Conservation (phyloP, 441 rosid genomes). For the Erysimum cheiri region DNA sequence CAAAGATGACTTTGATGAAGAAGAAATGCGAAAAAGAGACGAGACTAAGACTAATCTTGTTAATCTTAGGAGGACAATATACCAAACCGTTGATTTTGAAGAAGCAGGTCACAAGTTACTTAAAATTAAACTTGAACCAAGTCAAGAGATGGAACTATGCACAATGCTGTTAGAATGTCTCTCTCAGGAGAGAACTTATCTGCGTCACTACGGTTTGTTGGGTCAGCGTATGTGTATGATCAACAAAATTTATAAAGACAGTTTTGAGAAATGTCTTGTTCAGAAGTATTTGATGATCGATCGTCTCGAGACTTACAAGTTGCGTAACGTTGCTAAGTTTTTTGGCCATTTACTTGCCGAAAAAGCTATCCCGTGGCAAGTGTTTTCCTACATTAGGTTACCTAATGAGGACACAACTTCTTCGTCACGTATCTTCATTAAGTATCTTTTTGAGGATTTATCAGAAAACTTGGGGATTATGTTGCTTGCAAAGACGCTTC, state of each 20-base stretch:
- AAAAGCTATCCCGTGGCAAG: conserved; percentile 87
- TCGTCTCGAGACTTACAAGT: conserved; percentile 76
- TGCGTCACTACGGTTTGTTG: conserved; percentile 77
- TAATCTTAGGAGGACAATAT: conserved; percentile 87
- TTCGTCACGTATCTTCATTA: conserved; percentile 83
- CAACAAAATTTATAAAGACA: conserved; percentile 76
- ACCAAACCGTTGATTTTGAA: conserved; percentile 87
- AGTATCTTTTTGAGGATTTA: conserved; percentile 87
- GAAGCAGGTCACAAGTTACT: conserved; percentile 94
- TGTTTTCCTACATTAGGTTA: conserved; percentile 55
- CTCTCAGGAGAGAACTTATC: conserved; percentile 90
- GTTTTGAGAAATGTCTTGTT: conserved; percentile 82
- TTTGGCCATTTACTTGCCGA: conserved; percentile 87
- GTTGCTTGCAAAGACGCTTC: conserved; percentile 71
- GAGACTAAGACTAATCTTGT: conserved; percentile 91
- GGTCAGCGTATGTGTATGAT: conserved; percentile 92
- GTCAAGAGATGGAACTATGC: conserved; percentile 96
- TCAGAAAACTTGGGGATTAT: conserved; percentile 81
- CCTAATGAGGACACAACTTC: conserved; percentile 85
- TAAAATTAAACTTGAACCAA: conserved; percentile 87
- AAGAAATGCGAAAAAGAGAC: conserved; percentile 73
- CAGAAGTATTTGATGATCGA: conserved; percentile 85
- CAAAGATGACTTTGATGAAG: conserved; percentile 64
- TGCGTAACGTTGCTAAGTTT: conserved; percentile 83
- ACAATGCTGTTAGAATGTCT: conserved; percentile 87